Evolutionary conservation across 768 basidiomycete genomes (phyloP).

Genomic region (Dentipellis sp.): DNA sequence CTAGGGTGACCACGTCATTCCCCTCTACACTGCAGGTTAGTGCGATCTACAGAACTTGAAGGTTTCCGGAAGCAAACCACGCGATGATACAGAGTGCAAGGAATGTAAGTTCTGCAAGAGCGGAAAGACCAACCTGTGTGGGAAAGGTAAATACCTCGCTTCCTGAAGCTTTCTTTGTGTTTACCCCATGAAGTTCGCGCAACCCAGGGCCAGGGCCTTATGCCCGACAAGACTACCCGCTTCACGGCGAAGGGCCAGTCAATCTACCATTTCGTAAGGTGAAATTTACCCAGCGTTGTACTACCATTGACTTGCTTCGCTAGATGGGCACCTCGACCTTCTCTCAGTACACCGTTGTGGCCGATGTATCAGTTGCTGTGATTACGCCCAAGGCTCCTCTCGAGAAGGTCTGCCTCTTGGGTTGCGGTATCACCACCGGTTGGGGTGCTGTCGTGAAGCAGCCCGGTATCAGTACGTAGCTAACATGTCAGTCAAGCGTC

Average conservation of each 20-base stretch:
- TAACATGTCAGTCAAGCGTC: not conserved
- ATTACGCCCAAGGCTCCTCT: slow-evolving; percentile 81
- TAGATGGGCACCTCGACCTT: slow-evolving; percentile 99
- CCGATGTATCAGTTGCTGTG: slow-evolving; percentile 92
- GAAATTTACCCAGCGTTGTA: not conserved
- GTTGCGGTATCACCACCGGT: slow-evolving; percentile 96
- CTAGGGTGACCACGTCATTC: slow-evolving; percentile 93
- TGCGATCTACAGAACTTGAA: not conserved
- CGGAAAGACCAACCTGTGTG: slow-evolving; percentile 98
- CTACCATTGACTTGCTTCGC: not conserved
- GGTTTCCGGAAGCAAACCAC: not conserved
- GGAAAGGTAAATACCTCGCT: slow-evolving; percentile 49
- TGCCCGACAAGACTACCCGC: slow-evolving; percentile 85
- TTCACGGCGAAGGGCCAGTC: slow-evolving; percentile 86
- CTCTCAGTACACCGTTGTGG: slow-evolving; percentile 99
- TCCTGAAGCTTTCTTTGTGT: not conserved
- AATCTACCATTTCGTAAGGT: slow-evolving; percentile 81
- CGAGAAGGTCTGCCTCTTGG: slow-evolving; percentile 94
- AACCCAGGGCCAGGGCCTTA: slow-evolving; percentile 89
- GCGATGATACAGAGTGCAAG: slow-evolving; percentile 50
- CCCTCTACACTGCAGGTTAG: slow-evolving; percentile 87
- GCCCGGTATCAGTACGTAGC: slow-evolving; percentile 62
- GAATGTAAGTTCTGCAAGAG: slow-evolving; percentile 99
- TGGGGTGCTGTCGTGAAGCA: slow-evolving; percentile 96
- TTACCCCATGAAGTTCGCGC: slow-evolving; percentile 53